Evolutionary conservation across 805 yeast species (phyloP), one percentile per base, ranked within the genome.

Genomic region (Starmerella floris): DNA sequence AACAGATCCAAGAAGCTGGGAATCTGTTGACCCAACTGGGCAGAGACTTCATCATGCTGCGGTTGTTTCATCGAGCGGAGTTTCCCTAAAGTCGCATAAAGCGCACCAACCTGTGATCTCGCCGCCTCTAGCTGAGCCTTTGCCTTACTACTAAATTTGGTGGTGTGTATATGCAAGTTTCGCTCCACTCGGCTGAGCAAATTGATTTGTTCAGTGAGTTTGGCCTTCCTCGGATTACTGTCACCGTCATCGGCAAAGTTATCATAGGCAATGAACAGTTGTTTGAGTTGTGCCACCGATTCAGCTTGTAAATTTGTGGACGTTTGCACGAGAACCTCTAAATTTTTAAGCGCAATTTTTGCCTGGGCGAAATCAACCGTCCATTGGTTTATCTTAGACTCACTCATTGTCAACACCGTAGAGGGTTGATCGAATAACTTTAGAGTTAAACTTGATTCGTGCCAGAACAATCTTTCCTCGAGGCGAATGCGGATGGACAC

Each of bases 81-180:
- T 22, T 44, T 39, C 6, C 27, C 23, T 17, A 47, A 31, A 16
- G 36, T 23, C 16, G 33, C 28, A 30, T 23, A 38, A 33, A 51
- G 32, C 5, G 25, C 11, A 2, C 35, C 30, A 20, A 49, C 46
- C 35, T 49, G 48, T 22, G 35, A 20, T 11, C 50, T 38, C 9
- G 46, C 46, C 8, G 39, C 22, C 30, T 37, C 39, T 23, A 51
- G 34, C 39, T 51, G 54, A 15, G 43, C 39, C 28, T 42, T 34
- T 23, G 44, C 39, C 25, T n/a, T 65, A 57, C 43, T 70, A 3
- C 30, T 17, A 33, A 43, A 42, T 32, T 25, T 30, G 17, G 49
- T 19, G 5, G 43, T 36, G 5, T 39, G 23, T 2, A 33, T 27
- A 30, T 33, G 38, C 30, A 46, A 21, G 13, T 30, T 33, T 1